Percentiles rank a stretch among this genome's conserved stretches.
phyloP scores from a whole-genome alignment of 305 asterid species.

The Solanum hybrid region DNA sequence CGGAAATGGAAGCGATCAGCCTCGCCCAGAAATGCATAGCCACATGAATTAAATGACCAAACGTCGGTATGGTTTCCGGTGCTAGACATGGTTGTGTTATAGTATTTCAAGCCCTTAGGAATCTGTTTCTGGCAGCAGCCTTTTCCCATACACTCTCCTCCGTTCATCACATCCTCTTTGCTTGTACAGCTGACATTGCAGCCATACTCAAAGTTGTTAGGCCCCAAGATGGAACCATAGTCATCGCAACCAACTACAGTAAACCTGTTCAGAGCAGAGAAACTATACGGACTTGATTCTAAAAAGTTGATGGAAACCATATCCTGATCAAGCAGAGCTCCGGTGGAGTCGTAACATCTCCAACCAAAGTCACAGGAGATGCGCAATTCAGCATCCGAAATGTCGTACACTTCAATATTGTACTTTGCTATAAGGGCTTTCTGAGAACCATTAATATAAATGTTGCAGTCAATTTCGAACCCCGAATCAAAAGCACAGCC shows the following conservation, averaged over 20 bases:
- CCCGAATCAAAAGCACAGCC: not conserved
- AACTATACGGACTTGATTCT: not conserved
- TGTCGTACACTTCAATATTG: not conserved
- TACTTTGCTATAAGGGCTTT: not conserved
- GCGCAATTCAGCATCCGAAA: not conserved
- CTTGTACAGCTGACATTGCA: not conserved
- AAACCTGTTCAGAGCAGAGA: not conserved
- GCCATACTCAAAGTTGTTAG: not conserved
- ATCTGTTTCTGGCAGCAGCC: not conserved
- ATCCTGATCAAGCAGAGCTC: not conserved
- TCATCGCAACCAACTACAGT: not conserved
- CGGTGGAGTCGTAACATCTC: not conserved
- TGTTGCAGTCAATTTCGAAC: not conserved
- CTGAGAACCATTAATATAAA: not conserved
- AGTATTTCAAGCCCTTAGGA: not conserved
- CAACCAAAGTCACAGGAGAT: not conserved
- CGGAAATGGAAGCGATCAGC: not conserved
- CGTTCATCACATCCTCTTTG: not conserved
- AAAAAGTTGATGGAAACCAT: not conserved
- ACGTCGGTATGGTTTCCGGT: not conserved
- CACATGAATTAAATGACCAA: not conserved
- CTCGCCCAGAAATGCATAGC: not conserved
- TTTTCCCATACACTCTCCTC: not conserved
- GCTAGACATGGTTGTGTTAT: not conserved
- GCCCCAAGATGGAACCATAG: not conserved